phyloP scores from a whole-genome alignment of 2,329 filamentous ascomycete species.

The Mycosphaerelloides madeirae region DNA sequence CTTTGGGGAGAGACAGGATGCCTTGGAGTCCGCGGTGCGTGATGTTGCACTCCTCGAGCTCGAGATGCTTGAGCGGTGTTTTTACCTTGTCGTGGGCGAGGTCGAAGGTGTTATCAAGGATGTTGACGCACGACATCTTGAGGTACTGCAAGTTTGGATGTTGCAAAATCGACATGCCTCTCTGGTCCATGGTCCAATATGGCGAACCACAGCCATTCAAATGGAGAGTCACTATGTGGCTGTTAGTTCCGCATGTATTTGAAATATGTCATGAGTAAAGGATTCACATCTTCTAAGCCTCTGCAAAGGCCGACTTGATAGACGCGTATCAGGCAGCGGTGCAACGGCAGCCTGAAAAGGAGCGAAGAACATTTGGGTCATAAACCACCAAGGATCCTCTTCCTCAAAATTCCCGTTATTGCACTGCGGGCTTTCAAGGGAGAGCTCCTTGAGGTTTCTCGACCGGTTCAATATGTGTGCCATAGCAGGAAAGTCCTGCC shows the following conservation, averaged over 20 bases:
- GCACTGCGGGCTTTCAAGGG: slow-evolving; percentile 21
- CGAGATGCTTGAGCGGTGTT: slow-evolving; percentile 17
- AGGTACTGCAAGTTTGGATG: slow-evolving; percentile 15
- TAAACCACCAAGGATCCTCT: slow-evolving; percentile 12
- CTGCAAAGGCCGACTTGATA: slow-evolving; percentile 12
- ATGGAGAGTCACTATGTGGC: slow-evolving; percentile 18
- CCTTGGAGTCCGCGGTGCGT: slow-evolving; percentile 16
- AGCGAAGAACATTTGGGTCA: slow-evolving; percentile 11
- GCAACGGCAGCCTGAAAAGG: slow-evolving; percentile 15
- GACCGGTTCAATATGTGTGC: slow-evolving; percentile 7
- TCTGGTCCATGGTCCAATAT: slow-evolving; percentile 19
- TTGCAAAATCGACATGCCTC: slow-evolving; percentile 14
- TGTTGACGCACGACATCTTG: slow-evolving; percentile 23
- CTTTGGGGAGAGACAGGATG: slow-evolving; percentile 18
- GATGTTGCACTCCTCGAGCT: slow-evolving; percentile 21
- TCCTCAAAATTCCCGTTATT: slow-evolving; percentile 19
- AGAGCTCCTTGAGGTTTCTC: slow-evolving; percentile 13
- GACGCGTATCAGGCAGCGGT: background rate
- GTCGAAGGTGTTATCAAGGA: slow-evolving; percentile 9
- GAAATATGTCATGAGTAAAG: background rate
- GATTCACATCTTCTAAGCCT: slow-evolving; percentile 14
- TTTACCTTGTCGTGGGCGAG: background rate
- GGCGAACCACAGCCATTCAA: slow-evolving; percentile 20
- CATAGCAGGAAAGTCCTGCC: slow-evolving; percentile 11
- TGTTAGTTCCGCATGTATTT: background rate